Base-by-base conservation (phyloP, 768 basidiomycete species). In the Lentinula raphanica region DNA sequence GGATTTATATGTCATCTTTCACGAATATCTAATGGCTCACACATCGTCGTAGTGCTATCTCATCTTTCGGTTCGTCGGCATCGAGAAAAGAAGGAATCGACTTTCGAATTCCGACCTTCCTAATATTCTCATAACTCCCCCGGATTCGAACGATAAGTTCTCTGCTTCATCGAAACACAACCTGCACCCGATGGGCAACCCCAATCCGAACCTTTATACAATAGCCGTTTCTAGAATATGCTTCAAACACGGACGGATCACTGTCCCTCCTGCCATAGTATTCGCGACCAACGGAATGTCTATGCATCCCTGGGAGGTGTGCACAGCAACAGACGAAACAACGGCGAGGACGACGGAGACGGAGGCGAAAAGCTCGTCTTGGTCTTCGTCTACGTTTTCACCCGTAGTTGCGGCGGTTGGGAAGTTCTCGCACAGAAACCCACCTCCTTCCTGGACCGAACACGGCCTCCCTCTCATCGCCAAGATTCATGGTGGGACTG, bases 191-290 rank as follows among this genome's bases (percentile, higher is more conserved):
- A 65, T 63, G 25, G 68, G 71, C 12, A 81, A 83, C 62, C 70
- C 74, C 0, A 86, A 88, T 60, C 77, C 79, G 1, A 72, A 72
- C 27, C 68, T 88, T 3, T 81, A 91, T 67, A 87, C 87, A 60
- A 66, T 90, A 59, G 74, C 80, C 49, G 70, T 92, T 56, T 83
- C 84, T 25, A 83, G 81, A 49, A 58, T 82, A 27, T 89, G 86
- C 65, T 89, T 84, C 78, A 92, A 91, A 68, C 65, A 78, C 28
- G 85, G 83, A 0, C 79, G 88, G 1, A 85, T 91, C 61, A 90
- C 87, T 17, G 77, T 90, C 54, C 89, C 89, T 2, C 90, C 90
- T 8, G 75, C 76, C 3, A 58, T 92, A 58, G 80, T 80, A 9
- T 68, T 90, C 32, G 85, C 82, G 0, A 62, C 73, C 0, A 83